Base-by-base conservation (phyloP, 2,329 filamentous ascomycete species). In the Aspergillus tamarii region DNA sequence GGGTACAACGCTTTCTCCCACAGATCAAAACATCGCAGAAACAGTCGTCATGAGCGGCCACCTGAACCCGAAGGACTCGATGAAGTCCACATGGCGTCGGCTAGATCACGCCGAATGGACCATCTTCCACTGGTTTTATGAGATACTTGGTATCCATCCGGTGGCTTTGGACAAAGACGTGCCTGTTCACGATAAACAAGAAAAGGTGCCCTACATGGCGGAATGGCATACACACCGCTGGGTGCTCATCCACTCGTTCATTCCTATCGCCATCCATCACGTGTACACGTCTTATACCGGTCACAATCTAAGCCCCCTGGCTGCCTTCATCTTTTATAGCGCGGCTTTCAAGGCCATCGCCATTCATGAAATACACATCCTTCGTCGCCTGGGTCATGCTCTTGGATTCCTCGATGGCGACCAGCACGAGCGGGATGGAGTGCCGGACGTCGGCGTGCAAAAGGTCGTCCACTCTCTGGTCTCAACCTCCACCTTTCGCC, bases 361-460 rank as follows among this genome's bases (percentile, higher is more conserved):
- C n/a, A 77, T 82, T 41, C 77, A 77, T 52, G 73, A 82, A 58
- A 65, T 81, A 5, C 74, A 77, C 26, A 70, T 74, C 6, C 73
- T 83, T 14, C 77, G 80, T 8, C 72, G 72, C 5, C 63, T 82
- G 1, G 80, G 77, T 0, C 78, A 81, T 54, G 64, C 59, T 0
- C 70, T 75, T 26, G 81, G 81, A 6, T 82, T 79, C 60, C 72
- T 83, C 1, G 81, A 83, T 62, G 81, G 81, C 14, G 80, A 83
- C 63, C 75, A 78, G 43, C 80, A 82, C 64, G 76, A 72, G 21
- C 77, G 81, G 19, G 80, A 83, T 57, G 76, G 78, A 3, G 76
- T 83, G 7, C 81, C 81, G 0, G 80, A 83, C 56, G 70, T 74
- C 1, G 77, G 75, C 11, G 77, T 79, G 2, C 57, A 26, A 14